Conservation (phyloP, 1,139 yeast species). For the Yamadazyma aaseri region DNA sequence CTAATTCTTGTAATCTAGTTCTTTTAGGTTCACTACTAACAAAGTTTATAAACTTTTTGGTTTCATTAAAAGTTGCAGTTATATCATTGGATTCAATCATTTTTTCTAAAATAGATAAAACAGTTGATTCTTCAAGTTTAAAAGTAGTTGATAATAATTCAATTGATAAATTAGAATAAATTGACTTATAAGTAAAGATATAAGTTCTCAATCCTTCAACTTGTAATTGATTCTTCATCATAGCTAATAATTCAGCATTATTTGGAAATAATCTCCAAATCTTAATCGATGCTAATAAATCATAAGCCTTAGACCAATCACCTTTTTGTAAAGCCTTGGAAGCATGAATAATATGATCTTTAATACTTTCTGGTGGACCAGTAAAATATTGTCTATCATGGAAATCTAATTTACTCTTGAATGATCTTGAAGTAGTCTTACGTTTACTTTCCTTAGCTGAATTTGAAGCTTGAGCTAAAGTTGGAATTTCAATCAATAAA, state of each 20-base stretch:
- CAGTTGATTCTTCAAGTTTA: conserved; percentile 56
- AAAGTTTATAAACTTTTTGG: conserved; percentile 57
- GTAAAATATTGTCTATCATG: conserved; percentile 93
- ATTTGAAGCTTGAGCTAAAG: conserved; percentile 50
- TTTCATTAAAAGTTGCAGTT: conserved; percentile 57
- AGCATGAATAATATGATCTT: conserved; percentile 92
- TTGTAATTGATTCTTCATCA: conserved; percentile 78
- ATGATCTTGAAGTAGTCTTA: conserved; percentile 68
- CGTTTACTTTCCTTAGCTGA: conserved; percentile 54
- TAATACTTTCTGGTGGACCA: conserved; percentile 97
- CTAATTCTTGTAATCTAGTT: conserved; percentile 84
- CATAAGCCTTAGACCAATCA: conserved; percentile 81
- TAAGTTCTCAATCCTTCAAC: conserved; percentile 89
- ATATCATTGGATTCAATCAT: conserved; percentile 79
- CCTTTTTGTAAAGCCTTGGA: conserved; percentile 88
- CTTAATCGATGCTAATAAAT: conserved; percentile 71
- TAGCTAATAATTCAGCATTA: conserved; percentile 59
- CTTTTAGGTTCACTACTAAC: conserved; percentile 75
- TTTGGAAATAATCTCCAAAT: conserved; percentile 87
- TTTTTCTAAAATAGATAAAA: conserved; percentile 64
- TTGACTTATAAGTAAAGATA: conserved; percentile 77
- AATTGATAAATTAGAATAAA: conserved; percentile 75
- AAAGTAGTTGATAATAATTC: conserved; percentile 64
- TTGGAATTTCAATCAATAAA: conserved; percentile 87
- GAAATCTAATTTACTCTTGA: conserved; percentile 88